Conservation (phyloP, 2,329 filamentous ascomycete genomes). For the Talaromyces pinophilus region DNA sequence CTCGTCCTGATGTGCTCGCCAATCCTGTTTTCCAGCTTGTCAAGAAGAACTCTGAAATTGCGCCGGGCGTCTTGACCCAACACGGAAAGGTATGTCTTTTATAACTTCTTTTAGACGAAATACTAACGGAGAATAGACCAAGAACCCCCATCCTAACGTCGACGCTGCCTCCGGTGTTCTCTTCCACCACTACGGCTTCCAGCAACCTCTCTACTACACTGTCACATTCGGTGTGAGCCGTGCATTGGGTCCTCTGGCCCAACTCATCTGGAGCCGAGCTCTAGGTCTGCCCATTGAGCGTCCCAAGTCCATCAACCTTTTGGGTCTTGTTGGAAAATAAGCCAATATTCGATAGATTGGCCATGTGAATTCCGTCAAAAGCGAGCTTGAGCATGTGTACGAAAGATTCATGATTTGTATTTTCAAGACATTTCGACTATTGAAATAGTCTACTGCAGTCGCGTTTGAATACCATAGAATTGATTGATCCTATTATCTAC, state of each 20-base stretch:
- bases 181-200: constrained; percentile 98
- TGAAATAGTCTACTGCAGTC: not conserved
- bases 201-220: constrained; percentile 92
- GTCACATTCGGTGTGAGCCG: constrained; percentile 68
- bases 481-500: not conserved
- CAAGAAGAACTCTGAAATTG: constrained; percentile 87
- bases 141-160: constrained; percentile 97
- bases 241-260: constrained; percentile 81
- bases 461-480: constrained; percentile 5
- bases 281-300: constrained; percentile 93
- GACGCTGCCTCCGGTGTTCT: constrained; percentile 90
- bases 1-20: constrained; percentile 77
- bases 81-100: constrained; percentile 73
- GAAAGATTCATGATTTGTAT: not conserved
- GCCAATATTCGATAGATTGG: constrained; percentile 1
- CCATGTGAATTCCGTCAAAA: constrained; percentile 6
- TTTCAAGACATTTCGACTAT: not conserved
- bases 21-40: constrained; percentile 94
- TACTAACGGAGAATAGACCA: constrained; percentile 58
- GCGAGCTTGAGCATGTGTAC: constrained; percentile 4
- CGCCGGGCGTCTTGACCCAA: constrained; percentile 84
- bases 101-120: no score
- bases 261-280: constrained; percentile 94
- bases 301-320: constrained; percentile 94
- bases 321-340: constrained; percentile 70